These are phyloP conservation scores for Cronartium quercuum DNA, from an alignment of 1,284 basidiomycete species.

Conservation along the genomic window DNA sequence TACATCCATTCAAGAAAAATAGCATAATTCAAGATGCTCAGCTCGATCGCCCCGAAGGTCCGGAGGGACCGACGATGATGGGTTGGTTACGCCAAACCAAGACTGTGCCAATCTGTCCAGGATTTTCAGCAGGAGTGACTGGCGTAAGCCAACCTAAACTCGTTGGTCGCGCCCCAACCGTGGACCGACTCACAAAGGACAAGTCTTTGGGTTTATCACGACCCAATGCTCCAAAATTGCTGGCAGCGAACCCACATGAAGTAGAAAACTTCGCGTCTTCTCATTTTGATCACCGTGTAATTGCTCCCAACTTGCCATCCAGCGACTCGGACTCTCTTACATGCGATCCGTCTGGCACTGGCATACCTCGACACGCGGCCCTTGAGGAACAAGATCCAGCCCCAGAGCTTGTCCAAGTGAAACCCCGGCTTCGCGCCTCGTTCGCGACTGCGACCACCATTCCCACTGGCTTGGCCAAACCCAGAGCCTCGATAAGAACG, in stretches of 20 bases:
- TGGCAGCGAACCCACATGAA: neutral
- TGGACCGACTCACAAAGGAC: constrained; percentile 4
- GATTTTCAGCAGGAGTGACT: neutral
- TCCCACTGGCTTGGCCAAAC: constrained; percentile 14
- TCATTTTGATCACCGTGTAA: neutral
- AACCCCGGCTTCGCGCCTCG: constrained; percentile 9
- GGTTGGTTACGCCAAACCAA: constrained; percentile 22
- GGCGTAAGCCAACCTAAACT: neutral
- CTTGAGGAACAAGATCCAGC: neutral
- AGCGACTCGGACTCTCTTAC: neutral
- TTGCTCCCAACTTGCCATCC: neutral
- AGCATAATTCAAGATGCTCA: constrained; percentile 6
- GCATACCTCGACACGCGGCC: neutral
- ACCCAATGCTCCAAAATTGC: neutral
- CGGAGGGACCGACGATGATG: constrained; percentile 11
- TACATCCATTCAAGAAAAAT: constrained; percentile 26
- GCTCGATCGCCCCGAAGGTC: neutral
- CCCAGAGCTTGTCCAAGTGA: neutral
- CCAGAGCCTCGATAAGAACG: constrained; percentile 14
- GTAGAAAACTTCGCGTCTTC: neutral
- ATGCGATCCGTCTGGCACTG: neutral
- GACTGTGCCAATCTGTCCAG: constrained; percentile 27
- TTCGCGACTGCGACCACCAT: constrained; percentile 13
- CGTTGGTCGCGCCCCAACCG: neutral
- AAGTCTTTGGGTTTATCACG: neutral